phyloP scores from a whole-genome alignment of 305 asterid genomes.

The Fraxinus sp. region DNA sequence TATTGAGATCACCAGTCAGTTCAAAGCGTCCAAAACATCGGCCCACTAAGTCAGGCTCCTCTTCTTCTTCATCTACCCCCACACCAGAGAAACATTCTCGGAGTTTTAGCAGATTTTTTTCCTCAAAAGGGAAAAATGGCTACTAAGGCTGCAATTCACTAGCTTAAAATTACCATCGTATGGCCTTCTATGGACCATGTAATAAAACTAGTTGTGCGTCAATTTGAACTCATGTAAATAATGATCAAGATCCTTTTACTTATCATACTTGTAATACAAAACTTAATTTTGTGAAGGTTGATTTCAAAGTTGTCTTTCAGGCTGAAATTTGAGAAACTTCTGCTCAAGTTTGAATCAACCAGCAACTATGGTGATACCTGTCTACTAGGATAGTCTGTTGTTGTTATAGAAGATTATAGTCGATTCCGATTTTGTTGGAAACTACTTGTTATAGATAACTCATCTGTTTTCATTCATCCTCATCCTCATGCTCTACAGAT shows the following conservation, averaged over 20 bases:
- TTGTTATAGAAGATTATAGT: not conserved
- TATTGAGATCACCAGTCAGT: slow-evolving; percentile 54
- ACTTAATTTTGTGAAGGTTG: slow-evolving; percentile 26
- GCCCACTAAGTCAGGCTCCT: slow-evolving; percentile 65
- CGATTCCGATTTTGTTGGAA: not conserved
- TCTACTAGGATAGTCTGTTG: not conserved
- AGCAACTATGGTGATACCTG: not conserved
- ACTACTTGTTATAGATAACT: not conserved
- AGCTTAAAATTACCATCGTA: slow-evolving; percentile 6
- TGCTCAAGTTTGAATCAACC: not conserved
- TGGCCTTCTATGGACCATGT: slow-evolving; percentile 9
- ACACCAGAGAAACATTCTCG: slow-evolving; percentile 86
- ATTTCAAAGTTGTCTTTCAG: slow-evolving; percentile 9
- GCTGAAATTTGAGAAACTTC: not conserved
- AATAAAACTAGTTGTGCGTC: slow-evolving; percentile 25
- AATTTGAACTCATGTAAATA: slow-evolving; percentile 43
- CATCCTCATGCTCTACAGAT: not conserved
- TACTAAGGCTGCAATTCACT: slow-evolving; percentile 29
- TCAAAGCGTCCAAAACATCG: slow-evolving; percentile 56
- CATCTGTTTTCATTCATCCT: not conserved
- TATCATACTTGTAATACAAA: slow-evolving; percentile 30
- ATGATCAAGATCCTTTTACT: slow-evolving; percentile 20
- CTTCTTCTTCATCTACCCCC: slow-evolving; percentile 55
- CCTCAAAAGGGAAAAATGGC: slow-evolving; percentile 59
- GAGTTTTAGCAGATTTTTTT: slow-evolving; percentile 87